These are phyloP conservation scores for Orbilia oligospora DNA, from an alignment of 2,329 filamentous ascomycete species.

Conservation along the genomic window DNA sequence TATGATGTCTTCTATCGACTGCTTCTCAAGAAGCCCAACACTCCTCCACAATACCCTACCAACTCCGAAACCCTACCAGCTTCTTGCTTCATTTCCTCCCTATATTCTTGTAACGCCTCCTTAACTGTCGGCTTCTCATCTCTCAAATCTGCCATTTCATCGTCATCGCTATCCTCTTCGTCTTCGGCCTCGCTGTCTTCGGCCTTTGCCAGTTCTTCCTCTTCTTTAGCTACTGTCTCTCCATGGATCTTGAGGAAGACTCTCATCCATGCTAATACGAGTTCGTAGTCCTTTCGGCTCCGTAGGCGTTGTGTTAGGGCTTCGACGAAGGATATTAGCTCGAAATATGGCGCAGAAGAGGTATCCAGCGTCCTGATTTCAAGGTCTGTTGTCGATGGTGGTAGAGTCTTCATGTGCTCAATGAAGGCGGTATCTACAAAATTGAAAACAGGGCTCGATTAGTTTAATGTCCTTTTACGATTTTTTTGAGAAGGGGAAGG, in stretches of 20 bases:
- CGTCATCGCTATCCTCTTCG: conserved; percentile 69
- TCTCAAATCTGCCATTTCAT: conserved; percentile 34
- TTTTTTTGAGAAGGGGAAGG: not conserved
- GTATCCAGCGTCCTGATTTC: conserved; percentile 85
- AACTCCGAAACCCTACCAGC: conserved; percentile 79
- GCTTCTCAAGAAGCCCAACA: conserved; percentile 83
- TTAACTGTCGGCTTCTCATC: conserved; percentile 64
- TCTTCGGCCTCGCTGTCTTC: conserved; percentile 61
- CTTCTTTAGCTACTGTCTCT: conserved; percentile 70
- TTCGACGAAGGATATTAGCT: conserved; percentile 83
- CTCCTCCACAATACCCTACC: conserved; percentile 88
- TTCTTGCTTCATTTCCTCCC: conserved; percentile 79
- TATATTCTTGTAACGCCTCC: conserved; percentile 78
- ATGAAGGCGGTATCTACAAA: conserved; percentile 73
- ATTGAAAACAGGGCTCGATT: not conserved
- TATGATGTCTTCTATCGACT: conserved; percentile 66
- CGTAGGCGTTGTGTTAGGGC: conserved; percentile 81
- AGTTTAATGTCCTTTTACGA: conserved; percentile 66
- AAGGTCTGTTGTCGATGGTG: conserved; percentile 88
- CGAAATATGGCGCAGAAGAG: conserved; percentile 71
- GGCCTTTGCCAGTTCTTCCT: conserved; percentile 55
- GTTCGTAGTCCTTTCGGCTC: conserved; percentile 85
- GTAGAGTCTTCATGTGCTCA: conserved; percentile 82
- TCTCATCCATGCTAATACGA: conserved; percentile 97
- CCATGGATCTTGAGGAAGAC: conserved; percentile 88